A percentile compares a stretch with the other conserved stretches of the same genome.
Evolutionary conservation across 768 basidiomycete genomes (phyloP).

Genomic region (Macrocybe gigantea): DNA sequence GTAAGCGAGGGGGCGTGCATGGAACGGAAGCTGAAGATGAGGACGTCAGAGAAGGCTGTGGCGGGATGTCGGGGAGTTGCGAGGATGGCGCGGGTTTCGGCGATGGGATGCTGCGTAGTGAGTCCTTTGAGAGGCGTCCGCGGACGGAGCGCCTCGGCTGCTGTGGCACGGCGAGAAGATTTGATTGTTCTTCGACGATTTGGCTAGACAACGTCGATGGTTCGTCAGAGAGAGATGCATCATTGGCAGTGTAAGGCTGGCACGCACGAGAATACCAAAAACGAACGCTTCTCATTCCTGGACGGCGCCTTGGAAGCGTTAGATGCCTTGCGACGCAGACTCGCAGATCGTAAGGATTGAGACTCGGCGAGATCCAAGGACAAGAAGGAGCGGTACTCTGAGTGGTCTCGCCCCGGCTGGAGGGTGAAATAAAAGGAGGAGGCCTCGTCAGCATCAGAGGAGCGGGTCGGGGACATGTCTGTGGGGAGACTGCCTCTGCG

Average conservation of each 20-base stretch:
- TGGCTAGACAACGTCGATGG: conserved; percentile 12
- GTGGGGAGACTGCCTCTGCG: conserved; percentile 32
- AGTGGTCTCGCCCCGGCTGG: conserved; percentile 32
- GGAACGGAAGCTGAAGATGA: conserved; percentile 11
- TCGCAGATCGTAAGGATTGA: conserved; percentile 33
- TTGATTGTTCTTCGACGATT: conserved; percentile 15
- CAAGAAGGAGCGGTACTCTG: conserved; percentile 53
- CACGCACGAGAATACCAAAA: conserved; percentile 18
- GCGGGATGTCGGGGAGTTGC: conserved; percentile 42
- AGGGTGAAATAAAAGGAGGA: conserved; percentile 45
- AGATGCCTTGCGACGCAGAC: conserved; percentile 25
- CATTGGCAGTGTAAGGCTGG: not conserved
- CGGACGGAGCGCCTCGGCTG: conserved; percentile 12
- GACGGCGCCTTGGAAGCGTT: conserved; percentile 10
- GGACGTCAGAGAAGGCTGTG: not conserved
- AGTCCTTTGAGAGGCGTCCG: conserved; percentile 26
- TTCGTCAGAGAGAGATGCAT: conserved; percentile 1
- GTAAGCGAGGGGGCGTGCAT: conserved; percentile 22
- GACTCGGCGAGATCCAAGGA: conserved; percentile 64
- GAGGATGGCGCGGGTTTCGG: conserved; percentile 55
- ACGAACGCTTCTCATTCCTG: conserved; percentile 6
- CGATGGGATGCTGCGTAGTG: conserved; percentile 47
- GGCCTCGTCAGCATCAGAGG: conserved; percentile 16
- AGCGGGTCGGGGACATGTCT: conserved; percentile 13
- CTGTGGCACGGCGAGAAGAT: conserved; percentile 9